These are phyloP conservation scores for Colletotrichum salicis DNA, from an alignment of 2,329 filamentous ascomycete species.

Conservation along the genomic window DNA sequence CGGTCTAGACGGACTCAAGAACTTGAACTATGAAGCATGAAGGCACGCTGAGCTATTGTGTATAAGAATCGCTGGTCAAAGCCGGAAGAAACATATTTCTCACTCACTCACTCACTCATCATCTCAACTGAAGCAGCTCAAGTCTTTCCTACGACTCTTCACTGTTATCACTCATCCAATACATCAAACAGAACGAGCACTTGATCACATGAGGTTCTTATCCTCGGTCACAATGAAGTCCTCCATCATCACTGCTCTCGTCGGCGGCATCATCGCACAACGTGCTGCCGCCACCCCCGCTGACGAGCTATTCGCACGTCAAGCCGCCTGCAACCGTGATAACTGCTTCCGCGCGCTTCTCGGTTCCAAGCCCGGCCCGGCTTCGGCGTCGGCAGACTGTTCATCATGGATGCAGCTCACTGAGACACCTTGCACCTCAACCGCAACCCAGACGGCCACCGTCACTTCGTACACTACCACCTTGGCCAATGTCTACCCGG, in stretches of 20 bases:
- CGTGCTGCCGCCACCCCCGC: conserved; percentile 14
- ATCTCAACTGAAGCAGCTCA: not conserved
- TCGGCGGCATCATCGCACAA: not conserved
- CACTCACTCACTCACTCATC: not conserved
- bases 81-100: too few relatives aligned
- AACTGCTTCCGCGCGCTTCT: conserved; percentile 21
- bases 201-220: not conserved
- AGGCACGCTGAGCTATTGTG: not conserved
- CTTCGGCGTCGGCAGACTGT: conserved; percentile 11
- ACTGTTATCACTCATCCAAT: conserved; percentile 3
- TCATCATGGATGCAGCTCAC: conserved; percentile 16
- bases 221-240: conserved; percentile 1
- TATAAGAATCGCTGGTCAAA: not conserved
- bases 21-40: not conserved
- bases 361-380: conserved; percentile 8
- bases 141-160: not conserved
- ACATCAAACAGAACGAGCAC: not conserved
- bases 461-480: conserved; percentile 21
- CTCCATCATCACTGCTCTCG: not conserved
- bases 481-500: conserved; percentile 8
- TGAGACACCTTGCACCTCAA: conserved; percentile 9
- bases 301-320: conserved; percentile 16
- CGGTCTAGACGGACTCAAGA: not conserved
- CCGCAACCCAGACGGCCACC: conserved; percentile 10
- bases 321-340: conserved; percentile 17